Conservation (phyloP, 805 yeast genomes). For the Saccharomyces paradoxus region DNA sequence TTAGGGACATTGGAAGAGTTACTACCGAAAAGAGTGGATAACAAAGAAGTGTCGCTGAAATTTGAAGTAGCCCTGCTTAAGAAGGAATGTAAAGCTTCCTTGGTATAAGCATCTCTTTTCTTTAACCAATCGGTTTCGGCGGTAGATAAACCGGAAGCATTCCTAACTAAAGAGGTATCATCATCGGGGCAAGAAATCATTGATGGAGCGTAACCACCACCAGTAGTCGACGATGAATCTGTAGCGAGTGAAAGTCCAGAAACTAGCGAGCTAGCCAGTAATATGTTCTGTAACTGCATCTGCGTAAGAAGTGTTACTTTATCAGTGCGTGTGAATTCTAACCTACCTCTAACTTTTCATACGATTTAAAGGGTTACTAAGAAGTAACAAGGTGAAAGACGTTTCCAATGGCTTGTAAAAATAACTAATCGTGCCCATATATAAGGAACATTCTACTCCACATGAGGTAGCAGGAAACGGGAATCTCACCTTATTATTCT, state of each 20-base stretch:
- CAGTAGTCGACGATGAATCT: slow-evolving; percentile 23
- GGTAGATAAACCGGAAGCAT: slow-evolving; percentile 37
- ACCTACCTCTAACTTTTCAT: neutral
- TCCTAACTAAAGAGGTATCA: slow-evolving; percentile 31
- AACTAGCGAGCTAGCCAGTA: neutral
- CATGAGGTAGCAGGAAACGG: neutral
- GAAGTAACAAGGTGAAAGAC: slow-evolving; percentile 54
- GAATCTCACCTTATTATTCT: neutral
- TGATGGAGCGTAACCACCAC: slow-evolving; percentile 52
- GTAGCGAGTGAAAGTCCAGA: neutral
- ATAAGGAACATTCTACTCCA: neutral
- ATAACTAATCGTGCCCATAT: neutral
- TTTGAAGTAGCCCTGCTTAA: slow-evolving; percentile 13
- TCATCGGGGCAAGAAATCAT: slow-evolving; percentile 42
- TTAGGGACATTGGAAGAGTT: slow-evolving; percentile 32
- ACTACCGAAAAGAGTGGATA: neutral
- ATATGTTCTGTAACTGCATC: neutral
- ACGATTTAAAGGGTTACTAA: slow-evolving; percentile 38
- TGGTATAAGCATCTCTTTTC: slow-evolving; percentile 16
- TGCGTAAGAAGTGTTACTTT: neutral
- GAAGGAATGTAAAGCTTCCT: slow-evolving; percentile 8
- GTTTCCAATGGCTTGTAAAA: neutral
- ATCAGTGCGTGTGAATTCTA: neutral
- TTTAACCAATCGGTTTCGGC: slow-evolving; percentile 44
- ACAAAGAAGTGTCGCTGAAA: slow-evolving; percentile 20